Conservation (phyloP, 495 filamentous ascomycete species). For the Xylaria acuta region DNA sequence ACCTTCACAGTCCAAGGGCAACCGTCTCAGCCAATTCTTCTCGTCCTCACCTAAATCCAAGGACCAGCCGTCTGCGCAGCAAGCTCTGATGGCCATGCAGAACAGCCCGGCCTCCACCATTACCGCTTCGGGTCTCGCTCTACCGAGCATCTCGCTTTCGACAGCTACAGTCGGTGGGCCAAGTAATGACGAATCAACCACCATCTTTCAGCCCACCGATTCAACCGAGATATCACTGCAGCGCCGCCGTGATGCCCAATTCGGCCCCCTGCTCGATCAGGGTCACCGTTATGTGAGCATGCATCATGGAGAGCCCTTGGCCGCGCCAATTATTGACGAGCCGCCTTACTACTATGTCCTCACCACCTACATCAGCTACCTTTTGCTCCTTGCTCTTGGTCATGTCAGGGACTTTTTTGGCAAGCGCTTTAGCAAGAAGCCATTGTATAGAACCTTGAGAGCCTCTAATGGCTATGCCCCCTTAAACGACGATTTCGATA, state of each 20-base stretch:
- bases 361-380: slow-evolving; percentile 96
- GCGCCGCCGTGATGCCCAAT: slow-evolving; percentile 86
- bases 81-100: slow-evolving; percentile 69
- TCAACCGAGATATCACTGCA: slow-evolving; percentile 78
- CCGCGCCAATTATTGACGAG: slow-evolving; percentile 88
- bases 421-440: slow-evolving; percentile 83
- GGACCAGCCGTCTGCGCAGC: slow-evolving; percentile 57
- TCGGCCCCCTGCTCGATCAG: slow-evolving; percentile 80
- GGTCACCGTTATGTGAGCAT: slow-evolving; percentile 87
- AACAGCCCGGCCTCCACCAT: slow-evolving; percentile 64
- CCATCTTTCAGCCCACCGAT: slow-evolving; percentile 91
- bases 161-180: slow-evolving; percentile 80
- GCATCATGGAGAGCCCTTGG: slow-evolving; percentile 77
- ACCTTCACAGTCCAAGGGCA: slow-evolving; percentile 64
- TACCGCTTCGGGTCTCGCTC: slow-evolving; percentile 72
- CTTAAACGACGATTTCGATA: slow-evolving; percentile 98
- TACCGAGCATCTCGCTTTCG: slow-evolving; percentile 92
- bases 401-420: slow-evolving; percentile 98
- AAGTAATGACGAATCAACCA: slow-evolving; percentile 74
- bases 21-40: slow-evolving; percentile 66
- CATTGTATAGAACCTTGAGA: slow-evolving; percentile 83
- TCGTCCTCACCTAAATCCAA: slow-evolving; percentile 73
- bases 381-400: slow-evolving; percentile 93
- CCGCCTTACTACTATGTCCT: slow-evolving; percentile 96
- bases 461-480: slow-evolving; percentile 88